Base-by-base conservation (phyloP, 495 filamentous ascomycete genomes). In the Penicillium coffeae region DNA sequence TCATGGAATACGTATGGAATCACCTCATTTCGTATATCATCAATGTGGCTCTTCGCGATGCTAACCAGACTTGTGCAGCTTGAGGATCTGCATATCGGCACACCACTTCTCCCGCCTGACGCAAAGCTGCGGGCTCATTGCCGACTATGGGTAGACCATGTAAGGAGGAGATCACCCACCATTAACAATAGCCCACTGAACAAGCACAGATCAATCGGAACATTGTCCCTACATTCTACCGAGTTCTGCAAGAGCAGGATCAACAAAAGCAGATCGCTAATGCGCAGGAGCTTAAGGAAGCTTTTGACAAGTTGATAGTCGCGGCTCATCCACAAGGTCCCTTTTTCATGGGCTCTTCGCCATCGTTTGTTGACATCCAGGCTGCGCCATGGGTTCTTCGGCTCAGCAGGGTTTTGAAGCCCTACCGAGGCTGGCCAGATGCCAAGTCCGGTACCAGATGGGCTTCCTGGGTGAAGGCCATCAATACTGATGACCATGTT, bases 301-400 rank as follows among this genome's bases (percentile, higher is more conserved):
- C 88, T 36, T 85, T 97, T 56, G 63, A 69, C 18, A 84, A 81
- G 50, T 74, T 97, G 9, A 81, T 94, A 21, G 78, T 84, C 22
- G 89, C 82, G 7, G 85, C 88, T 1, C 74, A 87, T 61, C 54
- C 73, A 1, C 52, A 74, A 47, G 92, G 92, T 0, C 91, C 92
- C 0, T 93, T 87, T 64, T 95, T 95, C 66, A 75, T 93, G 21
- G 89, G 89, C 8, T 68, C 72, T 12, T 65, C 79, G 12, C 68
- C 93, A 20, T 84, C 82, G 25, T 87, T 88, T 50, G 90, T 95
- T 3, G 92, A 97, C 56, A 76, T 95, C 18, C 87, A 93, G 55
- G 79, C 92, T 39, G 91, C 90, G 7, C 92, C 92, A 7, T 97
- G 92, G 81, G 78, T 93, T 40, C 58, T 96, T 25, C 83, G 92